Conservation (phyloP, 1,139 yeast species). For the Sugiyamaella xylanicola region DNA sequence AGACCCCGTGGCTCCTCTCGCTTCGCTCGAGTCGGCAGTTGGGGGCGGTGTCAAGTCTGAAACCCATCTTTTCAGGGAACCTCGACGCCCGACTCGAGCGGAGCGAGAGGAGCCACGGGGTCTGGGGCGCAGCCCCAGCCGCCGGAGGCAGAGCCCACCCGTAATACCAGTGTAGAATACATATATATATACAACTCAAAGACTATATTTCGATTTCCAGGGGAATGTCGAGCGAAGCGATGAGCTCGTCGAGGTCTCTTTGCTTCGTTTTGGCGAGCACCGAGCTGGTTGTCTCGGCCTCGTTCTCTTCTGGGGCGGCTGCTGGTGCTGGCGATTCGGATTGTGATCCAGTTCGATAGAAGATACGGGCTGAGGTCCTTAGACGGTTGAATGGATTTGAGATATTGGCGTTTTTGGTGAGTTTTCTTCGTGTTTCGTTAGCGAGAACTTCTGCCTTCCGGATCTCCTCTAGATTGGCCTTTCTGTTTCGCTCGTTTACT, state of each 20-base stretch:
- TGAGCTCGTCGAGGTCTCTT: constrained; percentile 48
- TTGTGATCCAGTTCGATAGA: constrained; percentile 52
- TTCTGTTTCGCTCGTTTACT: constrained; percentile 81
- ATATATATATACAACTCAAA: not conserved
- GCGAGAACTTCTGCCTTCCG: constrained; percentile 77
- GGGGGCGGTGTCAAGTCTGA: no score
- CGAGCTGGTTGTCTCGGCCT: constrained; percentile 34
- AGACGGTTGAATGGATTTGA: constrained; percentile 90
- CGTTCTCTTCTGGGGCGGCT: constrained; percentile 39
- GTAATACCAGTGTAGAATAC: not conserved
- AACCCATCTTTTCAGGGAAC: no score
- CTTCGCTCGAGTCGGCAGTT: no score
- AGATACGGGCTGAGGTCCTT: constrained; percentile 81
- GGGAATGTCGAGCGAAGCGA: constrained; percentile 50
- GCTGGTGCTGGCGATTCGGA: constrained; percentile 39
- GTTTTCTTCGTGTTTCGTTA: constrained; percentile 56
- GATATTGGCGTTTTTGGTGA: constrained; percentile 48
- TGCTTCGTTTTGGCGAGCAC: constrained; percentile 39
- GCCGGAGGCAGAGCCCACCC: constrained; percentile 2
- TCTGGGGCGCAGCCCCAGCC: not conserved
- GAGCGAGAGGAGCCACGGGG: no score
- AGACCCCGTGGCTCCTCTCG: no score
- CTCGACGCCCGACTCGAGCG: no score
- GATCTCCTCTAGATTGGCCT: constrained; percentile 72
- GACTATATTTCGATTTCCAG: constrained; percentile 46